Percentiles rank a stretch among this genome's conserved stretches.
Conservation (phyloP, 139 green algal species). For the Ostreobium quekettii region DNA sequence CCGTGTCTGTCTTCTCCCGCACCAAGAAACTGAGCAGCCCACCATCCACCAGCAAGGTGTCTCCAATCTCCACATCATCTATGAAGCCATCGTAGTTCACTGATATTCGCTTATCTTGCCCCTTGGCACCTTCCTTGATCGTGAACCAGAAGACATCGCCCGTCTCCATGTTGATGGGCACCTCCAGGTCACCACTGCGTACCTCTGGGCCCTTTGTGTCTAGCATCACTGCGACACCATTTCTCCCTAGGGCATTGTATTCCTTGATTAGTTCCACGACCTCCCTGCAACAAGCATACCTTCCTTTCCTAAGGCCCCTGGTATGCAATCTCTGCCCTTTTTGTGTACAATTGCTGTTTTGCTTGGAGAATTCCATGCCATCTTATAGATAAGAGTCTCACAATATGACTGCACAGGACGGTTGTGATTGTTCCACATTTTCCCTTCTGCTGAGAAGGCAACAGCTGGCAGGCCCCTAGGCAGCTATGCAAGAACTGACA, state of each 20-base stretch:
- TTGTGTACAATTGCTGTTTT: too few species aligned
- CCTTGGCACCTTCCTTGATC: conserved; percentile 50
- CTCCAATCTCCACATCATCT: conserved; percentile 55
- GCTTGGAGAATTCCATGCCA: too few species aligned
- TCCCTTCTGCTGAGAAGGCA: too few species aligned
- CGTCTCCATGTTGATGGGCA: conserved; percentile 53
- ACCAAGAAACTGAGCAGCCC: conserved; percentile 61
- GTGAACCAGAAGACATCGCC: conserved; percentile 60
- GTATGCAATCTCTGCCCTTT: too few species aligned
- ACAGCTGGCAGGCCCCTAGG: too few species aligned
- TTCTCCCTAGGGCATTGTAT: conserved; percentile 54
- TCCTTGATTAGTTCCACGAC: conserved; percentile 67
- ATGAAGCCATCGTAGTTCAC: conserved; percentile 82
- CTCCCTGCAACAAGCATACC: too few species aligned
- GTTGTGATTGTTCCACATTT: too few species aligned
- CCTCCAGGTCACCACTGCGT: conserved; percentile 55
- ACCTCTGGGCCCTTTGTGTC: conserved; percentile 81
- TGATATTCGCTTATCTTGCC: conserved; percentile 37
- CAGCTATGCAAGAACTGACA: too few species aligned
- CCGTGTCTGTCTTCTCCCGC: conserved; percentile 38
- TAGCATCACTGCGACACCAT: conserved; percentile 61
- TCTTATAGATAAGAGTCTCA: too few species aligned
- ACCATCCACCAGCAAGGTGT: conserved; percentile 67
- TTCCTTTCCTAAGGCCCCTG: too few species aligned
- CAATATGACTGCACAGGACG: too few species aligned